Evolutionary conservation across 2,329 filamentous ascomycete genomes (phyloP), one percentile per base, ranked within the genome.

Genomic region (Septoria petroselini): DNA sequence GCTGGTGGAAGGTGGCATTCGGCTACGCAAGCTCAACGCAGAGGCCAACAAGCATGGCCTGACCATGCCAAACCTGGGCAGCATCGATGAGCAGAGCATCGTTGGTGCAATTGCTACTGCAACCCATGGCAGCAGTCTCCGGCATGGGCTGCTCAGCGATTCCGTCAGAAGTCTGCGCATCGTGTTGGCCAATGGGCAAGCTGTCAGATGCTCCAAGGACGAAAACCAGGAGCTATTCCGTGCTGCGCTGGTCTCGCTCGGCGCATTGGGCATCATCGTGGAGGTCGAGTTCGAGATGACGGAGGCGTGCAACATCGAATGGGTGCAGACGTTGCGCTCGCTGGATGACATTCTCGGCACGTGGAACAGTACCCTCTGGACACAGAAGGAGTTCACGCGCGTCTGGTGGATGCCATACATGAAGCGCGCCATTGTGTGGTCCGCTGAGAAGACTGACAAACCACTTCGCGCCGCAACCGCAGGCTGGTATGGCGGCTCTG

Each of bases 351-450:
- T 95, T 55, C 75, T 95, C 40, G 73, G 76, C 8, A 76, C 79
- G 5, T 97, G 93, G 89, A 71, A 83, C 14, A 76, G 73, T 5
- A 78, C 79, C 27, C 76, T 97, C 11, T 97, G 93, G 91, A 88
- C 81, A 1, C 79, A 83, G 54, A 82, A 84, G 54, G 90, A 97
- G 69, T 98, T 91, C 65, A 88, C 94, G 19, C 81, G 93, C 21
- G 89, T 96, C 21, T 98, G 93, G 91, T 98, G 93, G 93, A 84
- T 95, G 66, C 93, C 93, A 0, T 95, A 97, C 71, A 89, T 87
- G 65, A 82, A 88, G 48, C 81, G 88, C 38, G 89, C 88, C 0
- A 87, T 97, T 40, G 80, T 94, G 38, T 98, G 93, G 93, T 81
- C 82, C 33, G 93, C 90, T n/a, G 79, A 89, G 40, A 86, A 86